phyloP scores from a whole-genome alignment of 129 eudicot genomes.

The Centaurea solstitialis region DNA sequence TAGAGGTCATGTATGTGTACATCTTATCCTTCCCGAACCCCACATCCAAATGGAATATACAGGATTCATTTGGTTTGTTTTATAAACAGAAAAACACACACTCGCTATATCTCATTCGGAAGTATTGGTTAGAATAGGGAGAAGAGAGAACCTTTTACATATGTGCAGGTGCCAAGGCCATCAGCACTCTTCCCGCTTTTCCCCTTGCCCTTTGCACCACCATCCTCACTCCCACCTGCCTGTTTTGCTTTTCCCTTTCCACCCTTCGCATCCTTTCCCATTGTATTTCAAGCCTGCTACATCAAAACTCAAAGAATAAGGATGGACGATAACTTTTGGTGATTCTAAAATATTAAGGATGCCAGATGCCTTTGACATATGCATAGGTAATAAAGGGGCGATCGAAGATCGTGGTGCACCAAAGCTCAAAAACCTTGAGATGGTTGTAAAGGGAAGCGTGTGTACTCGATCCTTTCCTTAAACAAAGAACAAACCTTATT shows the following conservation, averaged over 20 bases:
- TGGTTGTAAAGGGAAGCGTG: too few relatives aligned
- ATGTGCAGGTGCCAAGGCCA: slow-evolving; percentile 95
- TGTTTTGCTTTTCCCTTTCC: slow-evolving; percentile 95
- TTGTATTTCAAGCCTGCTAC: slow-evolving; percentile 24
- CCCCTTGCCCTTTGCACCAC: slow-evolving; percentile 84
- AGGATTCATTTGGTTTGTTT: background rate
- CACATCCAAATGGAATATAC: background rate
- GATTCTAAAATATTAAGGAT: background rate
- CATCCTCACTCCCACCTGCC: slow-evolving; percentile 79
- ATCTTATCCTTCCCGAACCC: background rate
- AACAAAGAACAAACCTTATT: too few relatives aligned
- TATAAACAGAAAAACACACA: background rate
- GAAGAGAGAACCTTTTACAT: slow-evolving; percentile 78
- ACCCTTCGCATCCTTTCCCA: slow-evolving; percentile 94
- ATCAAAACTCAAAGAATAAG: background rate
- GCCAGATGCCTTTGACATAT: background rate
- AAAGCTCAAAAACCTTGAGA: too few relatives aligned
- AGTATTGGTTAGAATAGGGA: background rate
- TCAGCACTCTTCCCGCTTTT: slow-evolving; percentile 84
- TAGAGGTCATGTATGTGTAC: background rate
- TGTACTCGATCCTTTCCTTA: too few relatives aligned
- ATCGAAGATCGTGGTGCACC: too few relatives aligned
- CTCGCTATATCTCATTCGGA: background rate
- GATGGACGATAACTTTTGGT: background rate
- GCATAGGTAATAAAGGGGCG: too few relatives aligned